phyloP scores from a whole-genome alignment of 768 basidiomycete genomes.

The Kondoa malvinella region DNA sequence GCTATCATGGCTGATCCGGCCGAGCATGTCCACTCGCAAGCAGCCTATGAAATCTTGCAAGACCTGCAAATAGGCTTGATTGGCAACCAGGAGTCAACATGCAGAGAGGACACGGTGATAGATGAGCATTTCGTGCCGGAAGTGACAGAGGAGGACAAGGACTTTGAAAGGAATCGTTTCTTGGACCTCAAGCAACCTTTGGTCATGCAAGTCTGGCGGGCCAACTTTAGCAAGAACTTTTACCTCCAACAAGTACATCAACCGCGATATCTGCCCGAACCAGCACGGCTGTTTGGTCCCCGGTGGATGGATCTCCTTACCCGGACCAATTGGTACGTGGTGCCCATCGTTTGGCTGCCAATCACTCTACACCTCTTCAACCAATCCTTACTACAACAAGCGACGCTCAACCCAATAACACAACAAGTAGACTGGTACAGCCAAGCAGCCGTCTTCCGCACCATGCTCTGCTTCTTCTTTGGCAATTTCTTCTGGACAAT shows the following conservation, averaged over 20 bases:
- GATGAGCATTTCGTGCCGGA: constrained; percentile 81
- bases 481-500: constrained; percentile 83
- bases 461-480: constrained; percentile 51
- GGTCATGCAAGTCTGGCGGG: constrained; percentile 59
- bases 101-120: constrained; percentile 78
- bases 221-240: constrained; percentile 83
- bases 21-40: constrained; percentile 76
- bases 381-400: constrained; percentile 62
- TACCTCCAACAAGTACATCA: constrained; percentile 95
- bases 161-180: constrained; percentile 79
- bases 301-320: constrained; percentile 69
- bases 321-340: constrained; percentile 78
- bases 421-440: constrained; percentile 19
- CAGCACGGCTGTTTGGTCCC: constrained; percentile 69
- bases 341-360: constrained; percentile 80
- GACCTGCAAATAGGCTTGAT: constrained; percentile 73
- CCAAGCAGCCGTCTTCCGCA: constrained; percentile 34
- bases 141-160: constrained; percentile 59
- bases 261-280: constrained; percentile 41
- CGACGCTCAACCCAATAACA: constrained; percentile 34
- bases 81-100: constrained; percentile 53
- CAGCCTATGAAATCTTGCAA: constrained; percentile 78
- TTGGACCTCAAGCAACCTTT: constrained; percentile 75
- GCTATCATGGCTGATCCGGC: constrained; percentile 58
- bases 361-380: constrained; percentile 62